These are phyloP conservation scores for Leishmania mexicana DNA, from an alignment of 208 protist genomes.

Conservation along the genomic window DNA sequence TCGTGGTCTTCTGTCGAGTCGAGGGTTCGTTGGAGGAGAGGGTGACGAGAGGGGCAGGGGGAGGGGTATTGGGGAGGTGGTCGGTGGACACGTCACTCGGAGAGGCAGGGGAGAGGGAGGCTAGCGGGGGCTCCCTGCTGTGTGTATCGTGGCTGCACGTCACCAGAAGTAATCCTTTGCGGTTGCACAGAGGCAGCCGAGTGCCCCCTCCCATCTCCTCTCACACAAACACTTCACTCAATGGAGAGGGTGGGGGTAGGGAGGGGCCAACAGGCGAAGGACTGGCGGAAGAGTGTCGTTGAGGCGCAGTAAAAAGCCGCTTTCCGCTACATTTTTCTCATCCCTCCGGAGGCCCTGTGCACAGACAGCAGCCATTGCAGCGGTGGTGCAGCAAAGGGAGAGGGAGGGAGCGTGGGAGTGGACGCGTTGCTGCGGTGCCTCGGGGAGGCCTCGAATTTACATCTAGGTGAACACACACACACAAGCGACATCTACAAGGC, in stretches of 20 bases:
- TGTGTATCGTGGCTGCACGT: neutral
- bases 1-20: neutral
- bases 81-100: neutral
- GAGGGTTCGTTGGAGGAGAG: neutral
- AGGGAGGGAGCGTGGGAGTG: neutral
- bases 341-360: neutral
- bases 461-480: neutral
- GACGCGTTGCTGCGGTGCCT: neutral
- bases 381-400: neutral
- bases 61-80: no score
- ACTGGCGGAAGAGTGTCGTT: neutral
- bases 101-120: neutral
- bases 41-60: neutral
- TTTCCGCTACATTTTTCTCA: neutral
- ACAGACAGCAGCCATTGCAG: neutral
- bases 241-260: neutral
- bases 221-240: neutral
- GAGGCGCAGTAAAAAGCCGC: neutral
- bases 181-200: neutral
- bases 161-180: neutral
- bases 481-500: neutral
- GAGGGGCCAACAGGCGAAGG: neutral
- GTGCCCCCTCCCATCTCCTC: neutral
- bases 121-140: neutral
- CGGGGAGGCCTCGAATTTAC: neutral